Conservation (phyloP, 2,329 filamentous ascomycete genomes). For the Fusarium poae region DNA sequence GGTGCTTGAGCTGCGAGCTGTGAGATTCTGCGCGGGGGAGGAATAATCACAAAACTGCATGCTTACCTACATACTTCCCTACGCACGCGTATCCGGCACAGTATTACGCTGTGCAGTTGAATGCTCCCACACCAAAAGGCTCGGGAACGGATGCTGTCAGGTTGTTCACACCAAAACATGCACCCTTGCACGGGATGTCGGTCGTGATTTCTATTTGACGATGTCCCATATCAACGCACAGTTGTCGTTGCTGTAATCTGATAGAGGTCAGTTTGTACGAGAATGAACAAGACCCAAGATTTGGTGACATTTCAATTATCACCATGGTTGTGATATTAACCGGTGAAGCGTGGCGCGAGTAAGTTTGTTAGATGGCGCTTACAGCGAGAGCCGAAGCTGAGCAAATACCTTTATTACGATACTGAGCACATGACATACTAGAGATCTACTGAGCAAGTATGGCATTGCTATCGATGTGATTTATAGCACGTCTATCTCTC, state of each 20-base stretch:
- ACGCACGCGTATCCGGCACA: background rate
- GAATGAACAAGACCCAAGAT: background rate
- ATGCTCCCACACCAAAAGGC: conserved; percentile 33
- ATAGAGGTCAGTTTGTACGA: background rate
- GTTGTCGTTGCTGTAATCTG: conserved; percentile 1
- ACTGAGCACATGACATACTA: conserved; percentile 25
- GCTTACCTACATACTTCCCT: conserved; percentile 5
- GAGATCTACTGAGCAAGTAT: too few relatives aligned
- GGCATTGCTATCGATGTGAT: conserved; percentile 5
- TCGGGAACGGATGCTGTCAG: conserved; percentile 7
- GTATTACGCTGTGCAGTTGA: conserved; percentile 4
- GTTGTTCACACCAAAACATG: conserved; percentile 34
- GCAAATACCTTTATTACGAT: conserved; percentile 23
- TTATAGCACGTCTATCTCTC: conserved; percentile 1
- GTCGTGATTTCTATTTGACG: conserved; percentile 38
- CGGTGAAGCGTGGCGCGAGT: background rate
- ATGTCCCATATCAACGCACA: conserved; percentile 14
- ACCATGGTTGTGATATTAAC: background rate
- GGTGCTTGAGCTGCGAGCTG: conserved; percentile 3
- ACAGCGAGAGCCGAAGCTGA: conserved; percentile 13
- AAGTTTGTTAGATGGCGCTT: conserved; percentile 10
- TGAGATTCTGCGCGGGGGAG: conserved; percentile 33
- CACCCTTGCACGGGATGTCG: conserved; percentile 40
- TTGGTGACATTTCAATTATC: background rate
- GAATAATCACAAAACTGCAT: conserved; percentile 20